Evolutionary conservation across 2,329 filamentous ascomycete genomes (phyloP), one percentile per base, ranked within the genome.

Genomic region (Ophiostoma pallidulum): DNA sequence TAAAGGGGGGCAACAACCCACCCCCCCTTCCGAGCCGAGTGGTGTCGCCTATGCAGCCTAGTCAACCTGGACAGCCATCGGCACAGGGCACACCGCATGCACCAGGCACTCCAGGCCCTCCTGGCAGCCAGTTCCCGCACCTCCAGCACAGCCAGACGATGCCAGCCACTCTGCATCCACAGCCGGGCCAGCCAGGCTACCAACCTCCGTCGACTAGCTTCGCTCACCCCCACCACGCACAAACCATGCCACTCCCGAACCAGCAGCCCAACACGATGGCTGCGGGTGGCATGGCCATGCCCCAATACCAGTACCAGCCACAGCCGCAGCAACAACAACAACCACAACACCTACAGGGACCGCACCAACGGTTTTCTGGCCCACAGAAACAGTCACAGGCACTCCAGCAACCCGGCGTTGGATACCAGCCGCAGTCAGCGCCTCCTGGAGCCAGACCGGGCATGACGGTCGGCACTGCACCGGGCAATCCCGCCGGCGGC

Each of bases 21-120:
- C 49, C 45, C 12, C 49, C 45, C 16, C 46, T 45, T 10, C 49
- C 45, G 2, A 39, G 40, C 26, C 49, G 45, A 2, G 19, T 31
- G 5, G 10, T 10, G 20, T 37, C 41, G 8, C 47, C 41, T 4
- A 33, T 38, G 35, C 41, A 44, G 20, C 8, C 19, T 12, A 35
- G 47, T 3, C 48, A 40, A 40, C 40, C 36, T 13, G 24, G 26
- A 20, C 40, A 43, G 33, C 4, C 33, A 8, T 22, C 24, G 5
- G 18, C 18, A 6, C 31, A 19, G 8, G 32, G 19, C 8, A 9
- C 8, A 9, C 37, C 24, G 16, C 26, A n/a, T 4, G 36, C 41
- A n/a, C 44, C 26, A 24, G 36, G 31, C 8, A 19, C 40, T 3
- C 20, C 33, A 2, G 24, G 26, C 7, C 13, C 41, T 4, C 32